Evolutionary conservation across 768 basidiomycete genomes (phyloP).

Genomic region (Phaeotremella skinneri): DNA sequence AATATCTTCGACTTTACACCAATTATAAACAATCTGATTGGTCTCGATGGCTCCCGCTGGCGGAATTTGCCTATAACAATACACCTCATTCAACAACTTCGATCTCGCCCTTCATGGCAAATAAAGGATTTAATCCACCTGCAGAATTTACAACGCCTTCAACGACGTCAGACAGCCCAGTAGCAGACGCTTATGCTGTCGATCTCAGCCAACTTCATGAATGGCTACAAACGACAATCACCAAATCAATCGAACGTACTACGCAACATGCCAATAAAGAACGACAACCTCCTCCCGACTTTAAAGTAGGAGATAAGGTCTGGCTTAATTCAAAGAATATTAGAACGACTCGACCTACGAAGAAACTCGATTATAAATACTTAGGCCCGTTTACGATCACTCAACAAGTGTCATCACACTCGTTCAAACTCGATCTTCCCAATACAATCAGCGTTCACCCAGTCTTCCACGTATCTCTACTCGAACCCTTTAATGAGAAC

Average conservation of each 20-base stretch:
- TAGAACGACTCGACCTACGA: constrained; percentile 20
- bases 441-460: constrained; percentile 19
- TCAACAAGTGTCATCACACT: constrained; percentile 24
- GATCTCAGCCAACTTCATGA: constrained; percentile 13
- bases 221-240: neutral
- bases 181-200: neutral
- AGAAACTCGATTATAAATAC: constrained; percentile 33
- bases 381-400: constrained; percentile 28
- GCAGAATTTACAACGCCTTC: constrained; percentile 30
- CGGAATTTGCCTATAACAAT: constrained; percentile 53
- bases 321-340: constrained; percentile 24
- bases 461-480: constrained; percentile 29
- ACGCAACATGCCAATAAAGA: constrained; percentile 36
- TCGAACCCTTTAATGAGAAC: constrained; percentile 13
- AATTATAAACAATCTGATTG: constrained; percentile 45
- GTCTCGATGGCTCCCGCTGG: constrained; percentile 47
- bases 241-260: constrained; percentile 40
- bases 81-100: constrained; percentile 42
- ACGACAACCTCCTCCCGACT: constrained; percentile 19
- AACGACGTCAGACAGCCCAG: neutral
- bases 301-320: constrained; percentile 26
- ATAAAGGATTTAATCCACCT: constrained; percentile 31
- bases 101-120: constrained; percentile 50
- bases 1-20: constrained; percentile 52
- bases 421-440: constrained; percentile 23